Evolutionary conservation across 352 stramenopile species (phyloP).

Genomic region (Pythium oligandrum): DNA sequence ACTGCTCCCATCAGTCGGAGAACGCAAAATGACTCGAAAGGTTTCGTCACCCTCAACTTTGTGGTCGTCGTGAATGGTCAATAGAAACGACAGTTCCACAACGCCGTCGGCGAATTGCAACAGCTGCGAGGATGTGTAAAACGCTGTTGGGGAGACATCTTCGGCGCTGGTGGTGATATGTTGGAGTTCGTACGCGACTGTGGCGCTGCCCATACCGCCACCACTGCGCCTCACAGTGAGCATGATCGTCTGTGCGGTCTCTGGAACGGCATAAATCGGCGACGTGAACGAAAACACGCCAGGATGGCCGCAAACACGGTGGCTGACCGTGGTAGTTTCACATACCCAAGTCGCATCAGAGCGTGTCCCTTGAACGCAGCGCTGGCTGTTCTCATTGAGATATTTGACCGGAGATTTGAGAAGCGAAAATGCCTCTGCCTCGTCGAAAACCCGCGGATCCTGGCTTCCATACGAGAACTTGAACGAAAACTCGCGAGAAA

Average conservation of each 20-base stretch:
- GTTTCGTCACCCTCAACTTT: conserved; percentile 57
- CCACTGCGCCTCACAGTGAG: conserved; percentile 85
- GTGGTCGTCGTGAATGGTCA: conserved; percentile 92
- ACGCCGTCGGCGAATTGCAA: conserved; percentile 80
- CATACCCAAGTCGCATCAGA: conserved; percentile 71
- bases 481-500: conserved; percentile 85
- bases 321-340: conserved; percentile 32
- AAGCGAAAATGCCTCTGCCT: conserved; percentile 84
- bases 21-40: conserved; percentile 44
- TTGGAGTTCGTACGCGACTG: conserved; percentile 79
- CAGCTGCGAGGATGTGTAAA: conserved; percentile 81
- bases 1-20: conserved; percentile 19
- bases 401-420: conserved; percentile 9
- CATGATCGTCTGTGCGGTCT: conserved; percentile 65
- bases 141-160: conserved; percentile 82
- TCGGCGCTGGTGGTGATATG: conserved; percentile 67
- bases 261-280: conserved; percentile 77
- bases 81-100: conserved; percentile 80
- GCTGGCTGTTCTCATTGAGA: conserved; percentile 52
- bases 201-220: conserved; percentile 73
- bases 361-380: conserved; percentile 56
- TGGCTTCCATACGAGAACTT: conserved; percentile 90
- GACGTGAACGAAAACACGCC: conserved; percentile 88
- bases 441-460: conserved; percentile 87
- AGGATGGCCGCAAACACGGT: conserved; percentile 88